Evolutionary conservation across 768 basidiomycete species (phyloP), one percentile per base, ranked within the genome.

Genomic region (Cystobasidium ongulense): DNA sequence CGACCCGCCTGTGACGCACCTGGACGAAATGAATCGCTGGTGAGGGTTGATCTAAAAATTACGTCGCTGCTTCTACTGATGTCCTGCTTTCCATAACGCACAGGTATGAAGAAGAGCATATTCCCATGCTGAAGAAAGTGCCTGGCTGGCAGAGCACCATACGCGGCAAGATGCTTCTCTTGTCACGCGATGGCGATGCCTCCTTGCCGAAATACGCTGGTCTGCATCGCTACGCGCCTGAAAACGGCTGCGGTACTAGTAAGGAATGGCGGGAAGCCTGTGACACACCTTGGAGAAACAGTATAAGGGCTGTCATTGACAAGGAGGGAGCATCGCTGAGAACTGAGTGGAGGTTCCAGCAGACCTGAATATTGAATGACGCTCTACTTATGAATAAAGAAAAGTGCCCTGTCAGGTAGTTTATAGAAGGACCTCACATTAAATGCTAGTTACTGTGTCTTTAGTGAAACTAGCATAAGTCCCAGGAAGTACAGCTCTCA

Each of bases 21-120:
- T 71, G 8, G 68, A 71, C 53, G 53, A 54, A 17, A 33, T 61
- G 29, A 71, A 71, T 54, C 52, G 68, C 15, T 71, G 50, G 53
- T 59, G 23, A 59, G 57, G 15, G 57, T 35, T 15, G 29, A 15
- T 59, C 5, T 13, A 13, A n/a, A 13, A 13, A n/a, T 46, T 46
- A 46, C n/a, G n/a, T n/a, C n/a, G n/a, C n/a, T n/a, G n/a, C n/a
- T n/a, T n/a, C n/a, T n/a, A n/a, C n/a, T n/a, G n/a, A n/a, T n/a
- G n/a, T n/a, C n/a, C n/a, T n/a, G n/a, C n/a, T n/a, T n/a, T n/a
- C n/a, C n/a, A n/a, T n/a, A n/a, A n/a, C 15, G n/a, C 18, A 50
- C 46, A 50, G 46, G 46, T 43, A 46, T 31, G 65, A 67, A 43
- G 65, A 67, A 38, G 65, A 67, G 15, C 43, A 46, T 38, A 46